These are phyloP conservation scores for Epichloe coenophiala DNA, from an alignment of 2,329 filamentous ascomycete species.

Conservation along the genomic window DNA sequence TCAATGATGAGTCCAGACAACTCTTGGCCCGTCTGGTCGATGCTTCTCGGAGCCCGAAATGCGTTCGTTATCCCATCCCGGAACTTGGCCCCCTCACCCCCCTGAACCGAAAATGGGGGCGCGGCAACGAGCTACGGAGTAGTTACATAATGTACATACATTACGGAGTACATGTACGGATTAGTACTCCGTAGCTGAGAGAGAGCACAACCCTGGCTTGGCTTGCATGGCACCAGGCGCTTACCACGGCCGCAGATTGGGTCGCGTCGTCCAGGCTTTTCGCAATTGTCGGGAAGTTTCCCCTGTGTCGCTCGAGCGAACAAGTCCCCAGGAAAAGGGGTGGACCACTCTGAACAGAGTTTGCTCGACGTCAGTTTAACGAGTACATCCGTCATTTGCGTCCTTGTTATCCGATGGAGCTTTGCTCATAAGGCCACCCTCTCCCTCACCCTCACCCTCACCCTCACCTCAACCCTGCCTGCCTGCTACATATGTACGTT, in stretches of 20 bases:
- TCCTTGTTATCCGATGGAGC: too few species aligned
- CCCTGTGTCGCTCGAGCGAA: neutral
- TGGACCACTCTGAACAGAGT: neutral
- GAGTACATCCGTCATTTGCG: too few species aligned
- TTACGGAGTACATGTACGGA: too few species aligned
- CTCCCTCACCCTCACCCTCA: too few species aligned
- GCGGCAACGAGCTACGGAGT: neutral
- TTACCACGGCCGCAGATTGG: conserved; percentile 6
- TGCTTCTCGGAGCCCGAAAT: too few species aligned
- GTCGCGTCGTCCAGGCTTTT: conserved; percentile 5
- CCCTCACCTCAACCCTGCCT: too few species aligned
- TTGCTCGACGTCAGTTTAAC: too few species aligned
- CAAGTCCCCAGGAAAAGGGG: neutral
- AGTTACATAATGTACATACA: too few species aligned
- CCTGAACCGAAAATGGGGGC: neutral
- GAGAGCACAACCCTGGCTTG: neutral
- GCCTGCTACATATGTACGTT: too few species aligned
- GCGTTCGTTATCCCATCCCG: neutral
- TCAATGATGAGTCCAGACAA: too few species aligned
- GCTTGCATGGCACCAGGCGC: conserved; percentile 3
- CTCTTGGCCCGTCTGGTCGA: too few species aligned
- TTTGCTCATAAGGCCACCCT: too few species aligned
- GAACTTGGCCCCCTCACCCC: neutral
- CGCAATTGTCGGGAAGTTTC: conserved; percentile 1
- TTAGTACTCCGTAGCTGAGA: neutral